A percentile compares a stretch with the other conserved stretches of the same genome.
Conservation (phyloP, 495 filamentous ascomycete species). For the Penicillium cataractarum region DNA sequence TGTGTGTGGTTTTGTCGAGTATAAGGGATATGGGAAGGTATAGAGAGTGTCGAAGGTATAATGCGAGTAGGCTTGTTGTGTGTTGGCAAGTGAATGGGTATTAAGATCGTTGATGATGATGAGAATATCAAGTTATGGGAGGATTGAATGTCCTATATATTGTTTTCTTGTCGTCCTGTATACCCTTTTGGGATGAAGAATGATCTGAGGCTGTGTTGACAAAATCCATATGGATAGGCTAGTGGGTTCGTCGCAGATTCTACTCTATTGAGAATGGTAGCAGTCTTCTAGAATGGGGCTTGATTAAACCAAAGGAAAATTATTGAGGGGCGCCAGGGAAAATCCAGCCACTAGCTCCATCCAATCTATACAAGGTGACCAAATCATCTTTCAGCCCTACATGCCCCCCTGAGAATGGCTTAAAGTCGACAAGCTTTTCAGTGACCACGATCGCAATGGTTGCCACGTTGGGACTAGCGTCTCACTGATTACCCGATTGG, state of each 20-base stretch:
- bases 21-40: not conserved
- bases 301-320: not conserved
- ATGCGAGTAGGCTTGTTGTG: not conserved
- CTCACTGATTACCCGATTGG: conserved; percentile 12
- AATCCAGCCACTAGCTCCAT: not conserved
- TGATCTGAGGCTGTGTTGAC: conserved; percentile 11
- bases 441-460: conserved; percentile 17
- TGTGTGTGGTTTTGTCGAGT: not conserved
- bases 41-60: not conserved
- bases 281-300: conserved; percentile 12
- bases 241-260: not conserved
- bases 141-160: conserved; percentile 8
- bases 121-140: not conserved
- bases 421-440: not conserved
- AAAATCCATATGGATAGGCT: not conserved
- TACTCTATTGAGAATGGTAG: not conserved
- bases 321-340: not conserved
- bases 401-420: not conserved
- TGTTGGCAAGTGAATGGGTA: not conserved
- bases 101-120: not conserved
- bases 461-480: conserved; percentile 16
- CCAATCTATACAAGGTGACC: not conserved
- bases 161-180: conserved; percentile 3
- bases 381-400: not conserved
- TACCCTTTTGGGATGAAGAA: conserved; percentile 4